Conservation (phyloP, 2,329 filamentous ascomycete species). For the Trichoderma breve region DNA sequence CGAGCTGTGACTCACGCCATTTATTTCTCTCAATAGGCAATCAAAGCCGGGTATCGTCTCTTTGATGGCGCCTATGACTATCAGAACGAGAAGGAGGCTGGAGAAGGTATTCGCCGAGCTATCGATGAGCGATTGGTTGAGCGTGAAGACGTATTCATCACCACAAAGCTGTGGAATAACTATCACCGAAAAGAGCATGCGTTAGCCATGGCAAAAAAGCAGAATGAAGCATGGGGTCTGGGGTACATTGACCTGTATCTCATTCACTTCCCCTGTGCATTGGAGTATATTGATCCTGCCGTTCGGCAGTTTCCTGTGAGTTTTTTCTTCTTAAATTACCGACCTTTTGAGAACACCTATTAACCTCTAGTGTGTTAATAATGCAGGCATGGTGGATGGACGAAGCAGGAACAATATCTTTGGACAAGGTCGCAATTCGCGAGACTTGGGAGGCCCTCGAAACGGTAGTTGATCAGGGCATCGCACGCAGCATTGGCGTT, state of each 20-base stretch:
- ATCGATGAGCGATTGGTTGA: slow-evolving; percentile 60
- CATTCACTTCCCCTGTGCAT: slow-evolving; percentile 62
- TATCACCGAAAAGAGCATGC: slow-evolving; percentile 79
- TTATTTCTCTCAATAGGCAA: slow-evolving; percentile 29
- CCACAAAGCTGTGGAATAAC: slow-evolving; percentile 87
- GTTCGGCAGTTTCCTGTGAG: slow-evolving; percentile 37
- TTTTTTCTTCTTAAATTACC: too few relatives aligned
- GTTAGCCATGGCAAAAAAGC: slow-evolving; percentile 67
- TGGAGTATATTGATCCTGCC: slow-evolving; percentile 44
- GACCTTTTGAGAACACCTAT: too few relatives aligned
- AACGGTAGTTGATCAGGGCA: slow-evolving; percentile 49
- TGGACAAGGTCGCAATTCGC: slow-evolving; percentile 62
- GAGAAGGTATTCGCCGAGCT: slow-evolving; percentile 58
- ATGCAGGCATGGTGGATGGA: background rate
- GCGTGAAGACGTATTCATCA: slow-evolving; percentile 79
- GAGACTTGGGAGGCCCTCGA: slow-evolving; percentile 82
- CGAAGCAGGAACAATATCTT: slow-evolving; percentile 49
- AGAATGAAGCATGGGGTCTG: slow-evolving; percentile 74
- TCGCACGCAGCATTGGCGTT: slow-evolving; percentile 61
- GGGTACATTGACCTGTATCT: slow-evolving; percentile 87
- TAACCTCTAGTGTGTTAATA: background rate
- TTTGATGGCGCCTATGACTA: slow-evolving; percentile 58
- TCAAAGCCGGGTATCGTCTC: slow-evolving; percentile 53
- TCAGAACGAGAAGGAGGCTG: slow-evolving; percentile 64
- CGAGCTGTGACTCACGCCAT: background rate